A percentile compares a stretch with the other conserved stretches of the same genome.
phyloP scores from a whole-genome alignment of 257 asterid species.

The Nicotiana noctiflora region DNA sequence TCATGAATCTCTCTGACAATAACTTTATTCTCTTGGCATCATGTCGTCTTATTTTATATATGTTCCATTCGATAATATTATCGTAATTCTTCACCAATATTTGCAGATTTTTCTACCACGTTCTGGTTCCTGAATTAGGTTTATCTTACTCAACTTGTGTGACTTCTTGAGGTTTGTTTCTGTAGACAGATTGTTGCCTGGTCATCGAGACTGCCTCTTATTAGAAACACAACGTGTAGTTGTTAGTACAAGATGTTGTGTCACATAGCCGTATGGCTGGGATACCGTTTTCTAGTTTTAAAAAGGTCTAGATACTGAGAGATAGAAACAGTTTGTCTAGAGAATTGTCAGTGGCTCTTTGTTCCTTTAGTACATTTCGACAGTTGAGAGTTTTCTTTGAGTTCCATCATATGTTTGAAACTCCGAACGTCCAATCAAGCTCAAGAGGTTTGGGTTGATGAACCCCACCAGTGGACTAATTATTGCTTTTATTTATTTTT shows the following conservation, averaged over 20 bases:
- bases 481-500: neutral
- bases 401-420: neutral
- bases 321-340: neutral
- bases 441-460: neutral
- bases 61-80: neutral
- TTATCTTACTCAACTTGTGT: neutral
- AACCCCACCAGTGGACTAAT: neutral
- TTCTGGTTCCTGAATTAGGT: neutral
- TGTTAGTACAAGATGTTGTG: neutral
- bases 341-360: neutral
- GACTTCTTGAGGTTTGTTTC: neutral
- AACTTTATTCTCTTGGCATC: neutral
- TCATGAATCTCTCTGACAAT: neutral
- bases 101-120: neutral
- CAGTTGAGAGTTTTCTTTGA: neutral
- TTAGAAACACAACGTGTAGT: neutral
- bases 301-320: neutral
- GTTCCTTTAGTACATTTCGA: neutral
- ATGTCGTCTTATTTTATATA: neutral
- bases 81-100: neutral
- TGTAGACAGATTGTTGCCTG: neutral
- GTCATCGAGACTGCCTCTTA: neutral
- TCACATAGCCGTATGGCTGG: neutral
- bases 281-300: neutral
- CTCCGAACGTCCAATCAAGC: neutral